Base-by-base conservation (phyloP, 768 basidiomycete species). In the Lactifluus subvellereus region DNA sequence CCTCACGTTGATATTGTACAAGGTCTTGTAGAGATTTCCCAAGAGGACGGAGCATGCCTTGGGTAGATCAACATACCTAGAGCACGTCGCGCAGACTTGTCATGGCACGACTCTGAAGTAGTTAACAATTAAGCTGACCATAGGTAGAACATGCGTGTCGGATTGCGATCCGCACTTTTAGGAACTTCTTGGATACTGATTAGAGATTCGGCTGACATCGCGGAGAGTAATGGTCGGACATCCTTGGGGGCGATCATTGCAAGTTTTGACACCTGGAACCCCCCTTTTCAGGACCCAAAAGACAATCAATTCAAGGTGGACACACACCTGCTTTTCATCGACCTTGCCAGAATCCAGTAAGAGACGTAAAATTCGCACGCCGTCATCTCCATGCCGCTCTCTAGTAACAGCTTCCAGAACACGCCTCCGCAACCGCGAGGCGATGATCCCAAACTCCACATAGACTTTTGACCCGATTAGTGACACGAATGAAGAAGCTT, bases 141-240 rank as follows among this genome's bases (percentile, higher is more conserved):
- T 37, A 98, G 83, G 76, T 91, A 98, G 73, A 94, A 91, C 53
- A 88, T 94, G 30, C 93, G 82, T 0, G 87, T 83, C 4, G 94
- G 91, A 73, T 92, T 91, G 53, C 94, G 88, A 72, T 96, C 94
- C 22, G 89, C 86, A 67, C 86, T 90, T 74, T 89, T 89, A 5
- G 97, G 90, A 2, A 98, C 88, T 74, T 98, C 95, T 77, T 97
- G 94, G 11, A 89, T 87, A 70, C 89, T 92, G 68, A 98, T 86
- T 58, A 98, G 72, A 38, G 85, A 87, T 70, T 95, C 87, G 2
- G 86, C 79, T 13, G 92, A 86, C 54, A 99, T 82, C 3, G 84
- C 83, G 20, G 90, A 82, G 58, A 98, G 78, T 50, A 92, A 76
- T 11, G 88, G 86, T 57, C 95, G 86, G 57, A 91, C 88, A 66